These are phyloP conservation scores for Magnolia kwangsiensis DNA, from an alignment of 164 flowering plant genomes.

Conservation along the genomic window DNA sequence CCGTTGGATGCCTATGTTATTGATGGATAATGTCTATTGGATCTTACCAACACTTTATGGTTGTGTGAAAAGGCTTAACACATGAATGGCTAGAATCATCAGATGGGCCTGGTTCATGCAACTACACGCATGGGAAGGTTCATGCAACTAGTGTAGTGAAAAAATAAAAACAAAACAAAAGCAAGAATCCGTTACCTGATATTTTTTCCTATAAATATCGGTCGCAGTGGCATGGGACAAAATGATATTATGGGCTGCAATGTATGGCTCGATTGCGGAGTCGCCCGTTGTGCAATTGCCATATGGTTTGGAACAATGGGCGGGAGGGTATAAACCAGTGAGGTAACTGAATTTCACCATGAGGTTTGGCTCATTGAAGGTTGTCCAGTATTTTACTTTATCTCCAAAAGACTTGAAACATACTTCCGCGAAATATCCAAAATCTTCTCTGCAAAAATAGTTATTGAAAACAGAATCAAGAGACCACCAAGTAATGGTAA, in stretches of 20 bases:
- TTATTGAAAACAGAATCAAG: constrained; percentile 5
- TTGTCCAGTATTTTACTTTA: constrained; percentile 10
- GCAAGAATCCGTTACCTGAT: constrained; percentile 1
- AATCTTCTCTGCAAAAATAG: constrained; percentile 2
- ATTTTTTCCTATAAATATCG: constrained; percentile 10
- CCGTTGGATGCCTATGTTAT: too few species aligned
- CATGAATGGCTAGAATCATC: too few species aligned
- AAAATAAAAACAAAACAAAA: too few species aligned
- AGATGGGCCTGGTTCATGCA: too few species aligned
- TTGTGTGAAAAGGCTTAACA: too few species aligned
- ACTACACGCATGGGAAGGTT: too few species aligned
- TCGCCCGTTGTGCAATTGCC: constrained; percentile 3
- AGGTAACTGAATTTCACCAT: neutral
- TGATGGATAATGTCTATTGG: too few species aligned
- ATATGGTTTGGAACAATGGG: constrained; percentile 4
- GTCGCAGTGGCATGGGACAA: constrained; percentile 7
- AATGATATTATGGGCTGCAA: constrained; percentile 10
- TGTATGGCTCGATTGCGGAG: constrained; percentile 7
- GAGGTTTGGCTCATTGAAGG: constrained; percentile 6
- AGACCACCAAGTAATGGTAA: neutral
- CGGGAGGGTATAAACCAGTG: constrained; percentile 1
- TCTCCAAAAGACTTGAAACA: constrained; percentile 12
- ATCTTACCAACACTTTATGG: too few species aligned
- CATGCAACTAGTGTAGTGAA: too few species aligned
- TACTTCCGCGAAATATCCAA: constrained; percentile 6